phyloP scores from a whole-genome alignment of 2,329 filamentous ascomycete genomes.

The Colletotrichum destructivum region DNA sequence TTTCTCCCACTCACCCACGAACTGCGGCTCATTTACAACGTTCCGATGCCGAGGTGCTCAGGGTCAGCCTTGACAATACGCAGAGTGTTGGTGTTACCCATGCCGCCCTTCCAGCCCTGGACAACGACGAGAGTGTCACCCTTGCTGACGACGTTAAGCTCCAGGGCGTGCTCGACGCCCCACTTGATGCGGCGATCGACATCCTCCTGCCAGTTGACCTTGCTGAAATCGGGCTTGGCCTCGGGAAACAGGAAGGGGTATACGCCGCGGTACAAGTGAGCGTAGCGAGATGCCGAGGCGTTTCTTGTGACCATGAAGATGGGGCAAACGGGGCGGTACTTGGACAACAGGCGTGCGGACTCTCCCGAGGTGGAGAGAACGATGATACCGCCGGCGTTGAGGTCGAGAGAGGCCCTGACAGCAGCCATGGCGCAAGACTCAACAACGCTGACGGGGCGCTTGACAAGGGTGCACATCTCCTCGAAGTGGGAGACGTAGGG shows the following conservation, averaged over 20 bases:
- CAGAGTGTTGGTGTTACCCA: slow-evolving; percentile 91
- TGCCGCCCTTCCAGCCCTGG: slow-evolving; percentile 92
- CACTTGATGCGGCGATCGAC: slow-evolving; percentile 98
- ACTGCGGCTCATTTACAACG: slow-evolving; percentile 49
- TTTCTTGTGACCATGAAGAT: slow-evolving; percentile 99
- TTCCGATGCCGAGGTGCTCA: slow-evolving; percentile 70
- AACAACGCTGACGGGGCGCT: slow-evolving; percentile 86
- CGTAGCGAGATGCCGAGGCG: slow-evolving; percentile 86
- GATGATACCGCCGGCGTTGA: slow-evolving; percentile 96
- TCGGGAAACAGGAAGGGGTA: slow-evolving; percentile 97
- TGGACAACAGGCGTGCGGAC: slow-evolving; percentile 95
- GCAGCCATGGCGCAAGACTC: slow-evolving; percentile 98
- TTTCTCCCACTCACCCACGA: slow-evolving; percentile 4
- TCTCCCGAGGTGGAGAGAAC: slow-evolving; percentile 96
- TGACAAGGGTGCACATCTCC: slow-evolving; percentile 88
- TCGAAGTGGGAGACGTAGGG: slow-evolving; percentile 98
- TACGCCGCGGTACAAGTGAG: slow-evolving; percentile 96
- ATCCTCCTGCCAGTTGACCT: slow-evolving; percentile 98
- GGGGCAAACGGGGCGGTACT: slow-evolving; percentile 98
- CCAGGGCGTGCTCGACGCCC: slow-evolving; percentile 90
- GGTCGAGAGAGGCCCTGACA: slow-evolving; percentile 93
- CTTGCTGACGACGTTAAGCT: slow-evolving; percentile 81
- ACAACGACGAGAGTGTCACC: slow-evolving; percentile 86
- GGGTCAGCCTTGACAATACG: slow-evolving; percentile 75
- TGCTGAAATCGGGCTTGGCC: slow-evolving; percentile 93